These are phyloP conservation scores for Triticum dicoccoides DNA, from an alignment of 176 grass and related monocot genomes.

Conservation along the genomic window DNA sequence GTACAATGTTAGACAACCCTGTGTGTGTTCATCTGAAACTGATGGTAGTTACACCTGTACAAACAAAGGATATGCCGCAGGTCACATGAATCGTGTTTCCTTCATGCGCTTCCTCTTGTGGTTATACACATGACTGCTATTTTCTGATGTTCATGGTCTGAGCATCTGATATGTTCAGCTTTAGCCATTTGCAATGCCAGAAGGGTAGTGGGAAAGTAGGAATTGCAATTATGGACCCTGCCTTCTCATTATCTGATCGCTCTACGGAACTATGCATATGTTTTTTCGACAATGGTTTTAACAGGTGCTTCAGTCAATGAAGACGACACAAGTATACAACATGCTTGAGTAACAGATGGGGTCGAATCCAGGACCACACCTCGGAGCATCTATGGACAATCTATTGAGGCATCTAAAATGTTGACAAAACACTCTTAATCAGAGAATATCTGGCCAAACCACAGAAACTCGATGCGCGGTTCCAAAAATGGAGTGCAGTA, in stretches of 20 bases:
- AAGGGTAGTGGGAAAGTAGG: background rate
- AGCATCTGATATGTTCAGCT: background rate
- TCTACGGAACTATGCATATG: background rate
- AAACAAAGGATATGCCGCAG: background rate
- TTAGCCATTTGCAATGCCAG: background rate
- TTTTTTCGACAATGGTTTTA: no score
- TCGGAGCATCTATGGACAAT: background rate
- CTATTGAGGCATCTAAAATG: background rate
- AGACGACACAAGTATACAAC: no score
- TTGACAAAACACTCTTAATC: background rate
- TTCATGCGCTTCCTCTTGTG: background rate
- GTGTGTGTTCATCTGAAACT: background rate
- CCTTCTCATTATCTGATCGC: background rate
- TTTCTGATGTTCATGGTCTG: background rate
- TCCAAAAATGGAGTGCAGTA: background rate
- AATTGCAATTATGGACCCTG: background rate
- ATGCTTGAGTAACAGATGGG: background rate
- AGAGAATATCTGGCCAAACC: background rate
- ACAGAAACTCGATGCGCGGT: background rate
- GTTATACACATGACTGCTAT: background rate
- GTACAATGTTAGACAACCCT: background rate
- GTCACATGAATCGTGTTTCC: background rate
- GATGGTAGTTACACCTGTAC: background rate
- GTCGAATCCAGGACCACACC: background rate
- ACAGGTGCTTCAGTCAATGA: no score